Conservation (phyloP, 2,329 filamentous ascomycete species). For the Botrytis cinerea region DNA sequence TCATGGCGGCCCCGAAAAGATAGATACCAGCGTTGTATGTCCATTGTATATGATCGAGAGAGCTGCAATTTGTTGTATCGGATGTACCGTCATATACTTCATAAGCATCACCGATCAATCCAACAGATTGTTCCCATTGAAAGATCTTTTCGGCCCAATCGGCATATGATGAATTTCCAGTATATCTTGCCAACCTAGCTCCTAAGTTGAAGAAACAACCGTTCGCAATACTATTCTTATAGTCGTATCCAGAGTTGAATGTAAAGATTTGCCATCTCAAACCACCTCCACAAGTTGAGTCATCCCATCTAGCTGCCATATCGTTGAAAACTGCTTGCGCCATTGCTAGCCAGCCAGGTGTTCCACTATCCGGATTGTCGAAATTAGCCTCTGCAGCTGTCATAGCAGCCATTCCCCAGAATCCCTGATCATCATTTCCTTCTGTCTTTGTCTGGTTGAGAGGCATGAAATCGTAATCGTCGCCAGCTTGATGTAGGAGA, state of each 20-base stretch:
- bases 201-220: conserved; percentile 62
- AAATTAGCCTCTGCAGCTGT: conserved; percentile 69
- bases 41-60: conserved; percentile 63
- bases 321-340: conserved; percentile 73
- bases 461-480: conserved; percentile 74
- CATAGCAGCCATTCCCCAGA: conserved; percentile 72
- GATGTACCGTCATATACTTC: conserved; percentile 61
- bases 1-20: conserved; percentile 56
- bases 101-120: conserved; percentile 58
- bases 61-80: conserved; percentile 57
- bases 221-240: conserved; percentile 68
- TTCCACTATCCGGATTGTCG: conserved; percentile 51
- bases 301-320: conserved; percentile 72
- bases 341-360: conserved; percentile 68
- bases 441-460: conserved; percentile 60
- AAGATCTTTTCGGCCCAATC: conserved; percentile 76
- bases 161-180: conserved; percentile 72
- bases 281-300: conserved; percentile 67
- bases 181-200: conserved; percentile 72
- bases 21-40: conserved; percentile 68
- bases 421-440: conserved; percentile 73
- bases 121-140: conserved; percentile 61
- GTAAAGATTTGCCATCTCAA: conserved; percentile 82
- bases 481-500: conserved; percentile 72
- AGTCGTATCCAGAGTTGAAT: conserved; percentile 78